Evolutionary conservation across 2,329 filamentous ascomycete species (phyloP), one percentile per base, ranked within the genome.

Genomic region (Rasamsonia emersonii): DNA sequence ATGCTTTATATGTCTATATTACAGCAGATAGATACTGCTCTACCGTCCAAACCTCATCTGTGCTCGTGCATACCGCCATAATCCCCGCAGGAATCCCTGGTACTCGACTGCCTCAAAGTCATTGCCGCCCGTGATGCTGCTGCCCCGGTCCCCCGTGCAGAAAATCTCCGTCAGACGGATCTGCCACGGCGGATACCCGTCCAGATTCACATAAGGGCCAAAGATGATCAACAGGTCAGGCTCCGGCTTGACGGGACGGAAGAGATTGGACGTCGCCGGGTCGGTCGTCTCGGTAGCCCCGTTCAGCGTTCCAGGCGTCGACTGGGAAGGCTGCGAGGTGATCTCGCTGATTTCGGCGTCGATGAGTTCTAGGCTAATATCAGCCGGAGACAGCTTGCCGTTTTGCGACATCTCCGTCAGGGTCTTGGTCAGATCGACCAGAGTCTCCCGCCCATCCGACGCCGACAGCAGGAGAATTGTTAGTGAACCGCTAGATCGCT

Each of bases 131-230:
- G 48, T 52, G 21, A 55, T 41, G 17, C 50, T 50, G 28, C 56
- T 56, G 25, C 46, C 56, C 28, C 54, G 61, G 37, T 62, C 56
- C 4, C 64, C 62, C 3, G 73, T 73, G 55, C 66, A 75, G 54
- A 88, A 95, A 36, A 98, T 95, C 67, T 98, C 91, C 0, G 88
- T 95, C 52, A 98, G 65, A 25, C 91, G 75, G 40, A 96, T 74
- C 61, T 95, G 91, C 91, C 91, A 98, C 1, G 91, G 91, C 7
- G 91, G 91, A 55, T 96, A 98, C 7, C 91, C 86, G 33, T 86
- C 79, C 26, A 98, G 63, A 54, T 86, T 79, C 33, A 96, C 77
- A 30, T 78, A 76, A 3, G 88, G 84, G 1, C 82, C 78, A 56
- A 98, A 98, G 6, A 94, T 65, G 33, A 98, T 74, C 37, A 98